These are phyloP conservation scores for Spongiforma sp. DNA, from an alignment of 1,284 basidiomycete species.

Conservation along the genomic window DNA sequence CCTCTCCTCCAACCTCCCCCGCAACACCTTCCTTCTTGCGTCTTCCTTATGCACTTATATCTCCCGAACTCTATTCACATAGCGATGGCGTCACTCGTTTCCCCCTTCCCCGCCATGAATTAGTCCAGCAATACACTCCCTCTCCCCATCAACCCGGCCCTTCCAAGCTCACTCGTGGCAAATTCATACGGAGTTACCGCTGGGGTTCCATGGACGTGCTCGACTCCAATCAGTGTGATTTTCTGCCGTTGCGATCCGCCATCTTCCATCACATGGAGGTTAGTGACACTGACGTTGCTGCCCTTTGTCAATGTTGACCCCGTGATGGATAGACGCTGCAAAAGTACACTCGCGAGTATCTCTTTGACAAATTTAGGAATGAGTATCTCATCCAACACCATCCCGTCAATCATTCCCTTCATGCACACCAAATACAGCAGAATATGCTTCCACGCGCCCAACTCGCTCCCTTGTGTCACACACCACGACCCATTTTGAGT, in stretches of 20 bases:
- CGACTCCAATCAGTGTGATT: constrained; percentile 79
- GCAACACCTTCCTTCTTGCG: constrained; percentile 60
- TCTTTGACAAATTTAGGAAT: constrained; percentile 76
- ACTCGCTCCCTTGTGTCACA: constrained; percentile 51
- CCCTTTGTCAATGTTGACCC: constrained; percentile 23
- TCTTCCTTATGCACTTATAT: constrained; percentile 77
- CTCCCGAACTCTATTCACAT: constrained; percentile 81
- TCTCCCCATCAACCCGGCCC: constrained; percentile 45
- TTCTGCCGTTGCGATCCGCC: constrained; percentile 70
- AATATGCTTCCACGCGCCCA: constrained; percentile 40
- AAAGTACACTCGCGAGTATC: constrained; percentile 81
- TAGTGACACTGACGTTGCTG: constrained; percentile 36
- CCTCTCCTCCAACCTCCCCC: constrained; percentile 68
- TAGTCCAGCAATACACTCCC: constrained; percentile 72
- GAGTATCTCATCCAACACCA: constrained; percentile 61
- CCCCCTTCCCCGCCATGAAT: constrained; percentile 63
- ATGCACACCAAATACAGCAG: constrained; percentile 47
- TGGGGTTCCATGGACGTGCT: constrained; percentile 83
- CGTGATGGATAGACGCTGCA: constrained; percentile 64
- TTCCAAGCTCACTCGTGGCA: constrained; percentile 59
- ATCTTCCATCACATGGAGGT: constrained; percentile 87
- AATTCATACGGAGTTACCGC: constrained; percentile 71
- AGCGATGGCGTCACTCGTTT: constrained; percentile 72
- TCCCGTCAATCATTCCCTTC: constrained; percentile 49
- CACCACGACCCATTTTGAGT: constrained; percentile 66